Base-by-base conservation (phyloP, 2,329 filamentous ascomycete species). In the Dendryphion nanum region DNA sequence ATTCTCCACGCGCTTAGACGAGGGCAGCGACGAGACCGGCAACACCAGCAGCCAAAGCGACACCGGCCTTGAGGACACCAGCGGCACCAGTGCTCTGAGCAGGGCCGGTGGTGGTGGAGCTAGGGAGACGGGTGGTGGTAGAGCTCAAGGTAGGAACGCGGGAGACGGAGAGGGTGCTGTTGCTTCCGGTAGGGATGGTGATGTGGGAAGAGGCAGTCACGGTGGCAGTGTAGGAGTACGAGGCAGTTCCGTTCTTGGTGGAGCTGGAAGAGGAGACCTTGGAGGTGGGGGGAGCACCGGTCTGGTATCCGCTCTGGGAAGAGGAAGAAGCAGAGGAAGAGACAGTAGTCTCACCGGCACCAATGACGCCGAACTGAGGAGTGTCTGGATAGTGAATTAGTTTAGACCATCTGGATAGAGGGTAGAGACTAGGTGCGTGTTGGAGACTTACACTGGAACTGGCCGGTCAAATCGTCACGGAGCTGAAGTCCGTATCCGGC, bases 401-500 rank as follows among this genome's bases (percentile, higher is more conserved):
- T 15, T 7, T 17, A 15, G 7, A 7, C 7, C 29, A 10, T 30
- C 8, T n/a, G 23, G n/a, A n/a, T n/a, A n/a, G n/a, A n/a, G n/a
- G n/a, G n/a, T n/a, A n/a, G n/a, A n/a, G n/a, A n/a, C 23, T n/a
- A 26, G 23, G 23, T 17, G 29, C 29, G 29, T 10, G 15, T 7
- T 30, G 7, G 8, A 30, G 29, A 15, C 29, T 10, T 19, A 18
- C 31, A 65, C 53, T 83, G 79, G 73, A 78, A 83, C 57, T 75
- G 64, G 58, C 79, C 77, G 45, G 70, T 77, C 34, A 69, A 68
- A 55, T 81, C 76, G 48, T 76, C 77, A 50, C 83, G 77, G 52
- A 84, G 64, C 59, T 81, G 71, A 56, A 83, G 68, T 44, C 79
- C 80, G 66, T 82, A 83, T 64, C 71, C 74, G 51, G 69, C 72